These are phyloP conservation scores for Colletotrichum lentis DNA, from an alignment of 2,329 filamentous ascomycete genomes.

Conservation along the genomic window DNA sequence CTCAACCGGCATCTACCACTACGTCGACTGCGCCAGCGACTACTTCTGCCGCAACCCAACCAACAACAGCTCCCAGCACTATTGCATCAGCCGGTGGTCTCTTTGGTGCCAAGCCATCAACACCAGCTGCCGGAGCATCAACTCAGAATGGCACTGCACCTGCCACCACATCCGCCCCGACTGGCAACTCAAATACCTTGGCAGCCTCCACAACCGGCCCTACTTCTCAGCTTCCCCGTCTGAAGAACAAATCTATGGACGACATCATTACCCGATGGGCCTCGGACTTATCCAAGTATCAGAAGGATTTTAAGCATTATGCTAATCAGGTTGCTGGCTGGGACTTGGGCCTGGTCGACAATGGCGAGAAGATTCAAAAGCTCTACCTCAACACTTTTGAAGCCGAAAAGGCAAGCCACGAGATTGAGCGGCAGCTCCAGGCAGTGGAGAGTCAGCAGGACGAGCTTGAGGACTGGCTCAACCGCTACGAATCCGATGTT, in stretches of 20 bases:
- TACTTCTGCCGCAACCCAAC: constrained; percentile 43
- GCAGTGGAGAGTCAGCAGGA: constrained; percentile 92
- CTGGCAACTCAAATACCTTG: constrained; percentile 54
- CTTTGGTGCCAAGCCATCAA: constrained; percentile 48
- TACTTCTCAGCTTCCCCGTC: constrained; percentile 81
- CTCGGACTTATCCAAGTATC: constrained; percentile 91
- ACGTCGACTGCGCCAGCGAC: constrained; percentile 47
- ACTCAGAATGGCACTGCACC: constrained; percentile 41
- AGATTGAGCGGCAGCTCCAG: constrained; percentile 90
- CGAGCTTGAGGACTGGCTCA: constrained; percentile 86
- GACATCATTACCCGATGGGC: constrained; percentile 98
- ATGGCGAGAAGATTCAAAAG: constrained; percentile 93
- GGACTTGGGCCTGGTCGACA: constrained; percentile 92
- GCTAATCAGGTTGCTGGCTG: constrained; percentile 86
- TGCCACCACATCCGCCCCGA: constrained; percentile 23
- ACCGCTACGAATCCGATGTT: constrained; percentile 90
- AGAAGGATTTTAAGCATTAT: constrained; percentile 94
- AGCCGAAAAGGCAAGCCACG: constrained; percentile 88
- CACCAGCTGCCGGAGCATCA: constrained; percentile 41
- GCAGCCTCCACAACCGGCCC: constrained; percentile 82
- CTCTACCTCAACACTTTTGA: constrained; percentile 92
- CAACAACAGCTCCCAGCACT: constrained; percentile 43
- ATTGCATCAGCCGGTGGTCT: constrained; percentile 46
- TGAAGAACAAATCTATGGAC: constrained; percentile 99
- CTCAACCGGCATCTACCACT: constrained; percentile 44